Base-by-base conservation (phyloP, 257 asterid genomes). In the Primulina tabacum region DNA sequence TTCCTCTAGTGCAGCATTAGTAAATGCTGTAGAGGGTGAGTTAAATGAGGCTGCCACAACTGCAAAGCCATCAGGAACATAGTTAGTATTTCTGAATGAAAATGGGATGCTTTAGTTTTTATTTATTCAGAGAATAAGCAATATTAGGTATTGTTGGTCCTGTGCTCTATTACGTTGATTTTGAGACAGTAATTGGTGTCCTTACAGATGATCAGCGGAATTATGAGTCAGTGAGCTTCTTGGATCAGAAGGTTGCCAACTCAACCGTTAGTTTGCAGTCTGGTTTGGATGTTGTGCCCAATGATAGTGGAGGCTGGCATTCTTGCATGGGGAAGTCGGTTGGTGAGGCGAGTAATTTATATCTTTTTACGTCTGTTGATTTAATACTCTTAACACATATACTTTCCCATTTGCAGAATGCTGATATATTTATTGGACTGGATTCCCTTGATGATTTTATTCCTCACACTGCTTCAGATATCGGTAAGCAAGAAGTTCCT, bases 311-410 rank as follows among this genome's bases (percentile, higher is more conserved):
- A 43, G 75, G 76, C 65, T 71, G 74, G 85, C 79, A 75, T 57
- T 73, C 83, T 67, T 60, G 64, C 79, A 50, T 76, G 40, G 83
- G 76, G 47, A 82, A 74, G 70, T 72, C 89, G 21, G 71, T 24
- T 7, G 82, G 80, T 64, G 88, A 86, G 87, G 95, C 88, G 81
- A 75, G 77, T 71, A 55, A 12, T 73, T 52, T 64, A 9, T 52
- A 65, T 80, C 58, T 53, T 60, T 43, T 63, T 72, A 35, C 53
- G 1, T 61, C 65, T 47, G n/a, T 30, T 55, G 53, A 14, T 67
- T 68, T 74, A 43, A 26, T 38, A 14, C 64, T 72, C 71, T 83
- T 83, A 79, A 78, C 53, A 69, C 40, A 11, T 57, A 65, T 38
- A 24, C 68, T 60, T 56, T 61, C 24, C 24, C 68, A 50, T 55